Evolutionary conservation across 768 basidiomycete species (phyloP), one percentile per base, ranked within the genome.

Genomic region (Kwoniella bestiolae): DNA sequence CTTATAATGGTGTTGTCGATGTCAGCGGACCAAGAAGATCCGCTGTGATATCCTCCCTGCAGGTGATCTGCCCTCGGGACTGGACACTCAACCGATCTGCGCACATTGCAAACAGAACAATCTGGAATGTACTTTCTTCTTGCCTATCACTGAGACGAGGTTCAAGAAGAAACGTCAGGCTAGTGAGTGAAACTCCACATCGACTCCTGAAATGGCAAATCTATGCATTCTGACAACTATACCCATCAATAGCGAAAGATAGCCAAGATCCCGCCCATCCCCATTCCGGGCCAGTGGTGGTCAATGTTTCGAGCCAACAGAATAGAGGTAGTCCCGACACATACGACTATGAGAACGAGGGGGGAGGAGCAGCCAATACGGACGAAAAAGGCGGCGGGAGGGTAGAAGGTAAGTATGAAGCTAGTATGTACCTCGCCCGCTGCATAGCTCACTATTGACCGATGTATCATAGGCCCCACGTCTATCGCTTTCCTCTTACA

Each of bases 131-230:
- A 96, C 94, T 5, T 96, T 94, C 83, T 95, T 96, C 84, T 87
- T 98, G 12, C 96, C 96, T 44, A 99, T 99, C 73, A 92, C 95
- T 9, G 96, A 98, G 81, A 99, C 96, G 0, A 89, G 96, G 21
- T 99, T 97, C 86, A 97, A 97, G 84, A 96, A 96, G 84, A 93
- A 93, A 83, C 90, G 90, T 71, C 21, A n/a, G 28, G 63, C 88
- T 47, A 90, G 93, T 74, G 89, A 91, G 72, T 90, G 90, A 56
- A 18, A 34, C 21, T 34, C 0, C 29, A 18, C 26, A 51, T 51
- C 23, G 25, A 8, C 8, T 82, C 26, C 26, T 31, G 5, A 16
- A 12, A 29, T 41, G 12, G 0, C 12, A 12, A 35, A 12, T 35
- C 34, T 35, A 18, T 41, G 38, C 18, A 41, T 18, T 41, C 18